Conservation (phyloP, 2,329 filamentous ascomycete genomes). For the Sclerotinia trifoliorum region DNA sequence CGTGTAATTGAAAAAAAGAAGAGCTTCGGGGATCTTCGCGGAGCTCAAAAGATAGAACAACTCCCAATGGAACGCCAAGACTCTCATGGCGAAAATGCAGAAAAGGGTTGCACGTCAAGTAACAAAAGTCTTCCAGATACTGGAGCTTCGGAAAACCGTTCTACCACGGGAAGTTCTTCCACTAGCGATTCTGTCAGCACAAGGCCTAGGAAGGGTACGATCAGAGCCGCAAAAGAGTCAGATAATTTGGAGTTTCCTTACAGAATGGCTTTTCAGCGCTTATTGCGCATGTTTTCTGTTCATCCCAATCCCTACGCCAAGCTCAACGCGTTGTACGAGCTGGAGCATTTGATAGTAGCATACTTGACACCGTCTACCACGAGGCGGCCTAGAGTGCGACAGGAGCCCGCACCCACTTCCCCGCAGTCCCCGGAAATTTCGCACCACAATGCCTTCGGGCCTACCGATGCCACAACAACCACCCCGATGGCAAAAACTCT, state of each 20-base stretch:
- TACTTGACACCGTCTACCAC: constrained; percentile 60
- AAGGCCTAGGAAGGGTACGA: constrained; percentile 28
- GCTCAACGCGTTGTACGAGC: constrained; percentile 76
- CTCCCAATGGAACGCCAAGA: constrained; percentile 31
- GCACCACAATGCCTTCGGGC: constrained; percentile 37
- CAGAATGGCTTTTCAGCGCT: constrained; percentile 71
- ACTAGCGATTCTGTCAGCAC: constrained; percentile 32
- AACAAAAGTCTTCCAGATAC: constrained; percentile 31
- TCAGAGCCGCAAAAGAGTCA: constrained; percentile 32
- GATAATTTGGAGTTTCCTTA: constrained; percentile 68
- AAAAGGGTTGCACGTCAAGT: constrained; percentile 31
- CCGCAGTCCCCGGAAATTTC: constrained; percentile 58
- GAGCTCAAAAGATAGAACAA: constrained; percentile 45
- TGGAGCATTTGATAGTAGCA: constrained; percentile 78
- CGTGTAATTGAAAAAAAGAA: constrained; percentile 61
- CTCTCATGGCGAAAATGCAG: constrained; percentile 29
- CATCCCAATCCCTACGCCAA: constrained; percentile 87
- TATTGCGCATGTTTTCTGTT: constrained; percentile 83
- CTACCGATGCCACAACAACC: constrained; percentile 30
- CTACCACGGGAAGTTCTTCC: constrained; percentile 35
- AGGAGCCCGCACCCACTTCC: constrained; percentile 33
- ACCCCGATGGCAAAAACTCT: constrained; percentile 49
- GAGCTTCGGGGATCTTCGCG: constrained; percentile 64
- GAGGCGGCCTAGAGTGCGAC: constrained; percentile 35
- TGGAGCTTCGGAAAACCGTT: constrained; percentile 29